These are phyloP conservation scores for Choiromyces venosus DNA, from an alignment of 495 filamentous ascomycete species.

Conservation along the genomic window DNA sequence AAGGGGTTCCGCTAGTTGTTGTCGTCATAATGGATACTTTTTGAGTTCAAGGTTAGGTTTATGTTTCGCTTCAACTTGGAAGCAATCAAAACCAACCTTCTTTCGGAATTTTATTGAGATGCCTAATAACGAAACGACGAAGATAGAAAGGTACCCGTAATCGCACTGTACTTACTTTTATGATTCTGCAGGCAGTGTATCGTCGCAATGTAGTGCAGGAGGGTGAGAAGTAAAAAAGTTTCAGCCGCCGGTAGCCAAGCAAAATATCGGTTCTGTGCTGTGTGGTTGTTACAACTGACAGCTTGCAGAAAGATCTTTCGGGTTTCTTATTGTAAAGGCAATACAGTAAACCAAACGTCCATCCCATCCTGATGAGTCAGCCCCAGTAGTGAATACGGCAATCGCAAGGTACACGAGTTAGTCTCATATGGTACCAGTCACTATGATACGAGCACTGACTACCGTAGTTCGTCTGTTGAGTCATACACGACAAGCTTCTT, in stretches of 20 bases:
- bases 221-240: not conserved
- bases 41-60: not conserved
- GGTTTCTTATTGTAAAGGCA: not conserved
- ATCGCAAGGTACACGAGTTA: not conserved
- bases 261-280: not conserved
- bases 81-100: not conserved
- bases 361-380: not conserved
- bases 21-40: not conserved
- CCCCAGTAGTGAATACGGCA: too few relatives aligned
- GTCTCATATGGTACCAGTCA: not conserved
- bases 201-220: not conserved
- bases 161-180: not conserved
- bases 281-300: not conserved
- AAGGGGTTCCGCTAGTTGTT: not conserved
- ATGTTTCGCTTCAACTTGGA: not conserved
- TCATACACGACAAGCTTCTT: not conserved
- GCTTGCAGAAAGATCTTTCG: not conserved
- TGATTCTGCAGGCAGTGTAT: not conserved
- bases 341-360: not conserved
- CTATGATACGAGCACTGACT: too few relatives aligned
- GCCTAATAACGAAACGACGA: not conserved
- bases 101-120: not conserved
- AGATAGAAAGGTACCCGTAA: not conserved
- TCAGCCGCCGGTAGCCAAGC: not conserved
- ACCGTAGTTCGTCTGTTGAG: not conserved